phyloP scores from a whole-genome alignment of 371 early-diverging fungal genomes.

The Mortierella sp. region DNA sequence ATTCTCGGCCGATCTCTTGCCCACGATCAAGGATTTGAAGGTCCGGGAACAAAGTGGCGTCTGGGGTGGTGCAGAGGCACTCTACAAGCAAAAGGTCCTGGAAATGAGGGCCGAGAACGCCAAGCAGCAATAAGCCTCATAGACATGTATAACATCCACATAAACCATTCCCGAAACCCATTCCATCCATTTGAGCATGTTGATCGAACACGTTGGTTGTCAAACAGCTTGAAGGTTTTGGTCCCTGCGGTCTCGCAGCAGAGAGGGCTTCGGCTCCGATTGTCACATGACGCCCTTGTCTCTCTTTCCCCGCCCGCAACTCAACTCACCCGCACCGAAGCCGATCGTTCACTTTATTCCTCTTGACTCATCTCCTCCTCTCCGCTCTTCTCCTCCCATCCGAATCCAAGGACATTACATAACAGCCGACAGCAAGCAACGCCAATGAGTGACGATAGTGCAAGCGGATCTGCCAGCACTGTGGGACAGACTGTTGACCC shows the following conservation, averaged over 20 bases:
- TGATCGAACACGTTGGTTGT: too few relatives aligned
- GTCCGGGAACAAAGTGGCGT: constrained; percentile 73
- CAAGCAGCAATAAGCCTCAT: not conserved
- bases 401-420: not conserved
- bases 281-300: not conserved
- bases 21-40: constrained; percentile 79
- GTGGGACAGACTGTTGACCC: constrained; percentile 21
- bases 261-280: not conserved
- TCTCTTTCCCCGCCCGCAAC: not conserved
- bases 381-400: not conserved
- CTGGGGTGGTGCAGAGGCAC: constrained; percentile 87
- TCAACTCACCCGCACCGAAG: too few relatives aligned
- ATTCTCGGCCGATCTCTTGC: constrained; percentile 88
- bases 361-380: not conserved
- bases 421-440: not conserved
- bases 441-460: constrained; percentile 37
- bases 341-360: constrained; percentile 1
- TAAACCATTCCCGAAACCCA: too few relatives aligned
- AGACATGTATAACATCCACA: constrained; percentile 9
- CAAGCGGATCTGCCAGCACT: not conserved
- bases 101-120: constrained; percentile 24
- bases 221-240: too few relatives aligned
- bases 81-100: constrained; percentile 79
- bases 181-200: too few relatives aligned
- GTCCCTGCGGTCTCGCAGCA: too few relatives aligned